These are phyloP conservation scores for Ganoderma resinaceum DNA, from an alignment of 1,284 basidiomycete species.

Conservation along the genomic window DNA sequence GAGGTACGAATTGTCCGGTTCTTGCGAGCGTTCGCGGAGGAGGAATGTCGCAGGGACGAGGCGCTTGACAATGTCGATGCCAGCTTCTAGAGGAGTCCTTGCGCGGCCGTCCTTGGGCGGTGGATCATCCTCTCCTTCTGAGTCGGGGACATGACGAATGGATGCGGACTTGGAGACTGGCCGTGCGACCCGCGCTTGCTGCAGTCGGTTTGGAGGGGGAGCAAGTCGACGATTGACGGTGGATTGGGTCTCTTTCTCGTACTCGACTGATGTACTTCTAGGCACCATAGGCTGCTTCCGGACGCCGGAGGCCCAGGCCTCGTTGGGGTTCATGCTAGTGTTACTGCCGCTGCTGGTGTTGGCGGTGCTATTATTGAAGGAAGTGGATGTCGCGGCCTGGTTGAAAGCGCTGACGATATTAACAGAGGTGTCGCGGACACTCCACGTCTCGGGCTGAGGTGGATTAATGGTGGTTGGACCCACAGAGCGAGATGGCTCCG, in stretches of 20 bases:
- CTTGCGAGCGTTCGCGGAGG: slow-evolving; percentile 62
- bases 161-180: slow-evolving; percentile 57
- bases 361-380: slow-evolving; percentile 44
- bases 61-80: slow-evolving; percentile 59
- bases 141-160: slow-evolving; percentile 63
- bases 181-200: slow-evolving; percentile 39
- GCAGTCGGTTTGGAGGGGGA: slow-evolving; percentile 56
- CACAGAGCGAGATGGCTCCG: slow-evolving; percentile 43
- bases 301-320: slow-evolving; percentile 69
- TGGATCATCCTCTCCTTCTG: slow-evolving; percentile 61
- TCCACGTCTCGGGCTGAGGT: slow-evolving; percentile 71
- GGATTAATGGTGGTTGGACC: slow-evolving; percentile 41
- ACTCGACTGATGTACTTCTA: slow-evolving; percentile 79
- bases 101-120: slow-evolving; percentile 47
- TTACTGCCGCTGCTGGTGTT: slow-evolving; percentile 37
- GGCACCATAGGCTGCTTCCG: slow-evolving; percentile 55
- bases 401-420: slow-evolving; percentile 84
- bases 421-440: slow-evolving; percentile 81
- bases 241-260: slow-evolving; percentile 69
- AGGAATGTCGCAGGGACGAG: slow-evolving; percentile 64
- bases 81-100: slow-evolving; percentile 69
- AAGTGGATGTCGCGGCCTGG: slow-evolving; percentile 62
- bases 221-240: slow-evolving; percentile 60
- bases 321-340: slow-evolving; percentile 49
- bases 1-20: slow-evolving; percentile 47